Conservation (phyloP, 2,329 filamentous ascomycete genomes). For the Colletotrichum lentis region DNA sequence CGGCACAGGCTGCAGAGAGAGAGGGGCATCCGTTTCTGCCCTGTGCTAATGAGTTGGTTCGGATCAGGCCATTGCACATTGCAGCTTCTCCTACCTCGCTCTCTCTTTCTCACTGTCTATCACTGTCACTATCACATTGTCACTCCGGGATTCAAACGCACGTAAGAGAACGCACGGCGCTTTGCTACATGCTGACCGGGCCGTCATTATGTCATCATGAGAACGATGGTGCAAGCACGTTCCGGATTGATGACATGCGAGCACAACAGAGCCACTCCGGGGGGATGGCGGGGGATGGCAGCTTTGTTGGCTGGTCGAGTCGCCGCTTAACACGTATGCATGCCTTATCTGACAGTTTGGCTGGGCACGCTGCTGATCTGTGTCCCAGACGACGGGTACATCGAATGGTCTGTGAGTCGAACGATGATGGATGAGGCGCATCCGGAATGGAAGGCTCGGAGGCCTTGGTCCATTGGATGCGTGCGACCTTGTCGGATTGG, state of each 20-base stretch:
- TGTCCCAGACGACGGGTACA: conserved; percentile 13
- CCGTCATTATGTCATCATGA: conserved; percentile 31
- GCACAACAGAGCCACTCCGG: neutral
- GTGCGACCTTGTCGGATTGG: neutral
- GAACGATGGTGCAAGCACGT: conserved; percentile 6
- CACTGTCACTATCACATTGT: neutral
- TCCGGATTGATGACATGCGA: neutral
- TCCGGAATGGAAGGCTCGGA: conserved; percentile 5
- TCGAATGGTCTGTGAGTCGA: neutral
- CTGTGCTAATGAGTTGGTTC: neutral
- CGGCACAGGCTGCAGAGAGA: neutral
- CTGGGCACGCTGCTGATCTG: conserved; percentile 26
- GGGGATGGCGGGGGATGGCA: neutral
- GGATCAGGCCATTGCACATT: conserved; percentile 5
- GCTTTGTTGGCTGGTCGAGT: conserved; percentile 12
- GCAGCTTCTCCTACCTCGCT: no score
- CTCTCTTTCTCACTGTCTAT: neutral
- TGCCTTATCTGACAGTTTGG: conserved; percentile 30
- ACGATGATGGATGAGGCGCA: neutral
- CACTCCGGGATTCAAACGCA: neutral
- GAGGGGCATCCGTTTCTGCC: conserved; percentile 1
- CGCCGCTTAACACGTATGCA: conserved; percentile 23
- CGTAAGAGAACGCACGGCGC: conserved; percentile 10
- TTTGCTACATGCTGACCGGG: conserved; percentile 10
- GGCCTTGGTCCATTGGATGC: neutral